A percentile compares a stretch with the other conserved stretches of the same genome.
Conservation (phyloP, 148 eudicot species). For the Silene conica region DNA sequence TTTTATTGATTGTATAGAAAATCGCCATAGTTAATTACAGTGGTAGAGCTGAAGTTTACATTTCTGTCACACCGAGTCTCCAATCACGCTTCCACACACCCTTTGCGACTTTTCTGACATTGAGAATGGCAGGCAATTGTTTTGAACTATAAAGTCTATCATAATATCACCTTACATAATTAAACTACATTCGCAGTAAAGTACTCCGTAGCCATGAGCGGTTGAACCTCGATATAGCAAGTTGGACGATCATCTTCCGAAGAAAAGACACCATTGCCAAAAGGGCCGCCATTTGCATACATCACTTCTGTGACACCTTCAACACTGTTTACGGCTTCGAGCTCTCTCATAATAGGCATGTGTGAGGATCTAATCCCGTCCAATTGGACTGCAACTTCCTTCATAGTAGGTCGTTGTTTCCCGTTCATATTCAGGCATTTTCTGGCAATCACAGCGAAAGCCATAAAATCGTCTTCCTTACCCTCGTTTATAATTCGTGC, state of each 20-base stretch:
- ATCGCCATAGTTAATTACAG: too few species aligned
- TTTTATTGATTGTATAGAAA: too few species aligned
- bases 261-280: not conserved
- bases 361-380: conserved; percentile 22
- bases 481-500: conserved; percentile 19
- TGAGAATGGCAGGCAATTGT: too few species aligned
- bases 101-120: too few species aligned
- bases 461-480: conserved; percentile 23
- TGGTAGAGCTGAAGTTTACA: not conserved
- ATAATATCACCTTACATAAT: too few species aligned
- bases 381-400: conserved; percentile 12
- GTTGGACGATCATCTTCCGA: not conserved
- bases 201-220: not conserved
- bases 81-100: too few species aligned
- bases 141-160: too few species aligned
- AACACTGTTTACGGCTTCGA: too few species aligned
- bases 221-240: conserved; percentile 15
- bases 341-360: not conserved
- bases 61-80: too few species aligned
- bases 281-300: not conserved
- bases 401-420: conserved; percentile 28
- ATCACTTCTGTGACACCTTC: not conserved
- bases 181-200: too few species aligned
- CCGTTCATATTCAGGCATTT: conserved; percentile 23
- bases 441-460: conserved; percentile 23